phyloP scores from a whole-genome alignment of 441 rosid genomes.

The Biscutella auriculata region DNA sequence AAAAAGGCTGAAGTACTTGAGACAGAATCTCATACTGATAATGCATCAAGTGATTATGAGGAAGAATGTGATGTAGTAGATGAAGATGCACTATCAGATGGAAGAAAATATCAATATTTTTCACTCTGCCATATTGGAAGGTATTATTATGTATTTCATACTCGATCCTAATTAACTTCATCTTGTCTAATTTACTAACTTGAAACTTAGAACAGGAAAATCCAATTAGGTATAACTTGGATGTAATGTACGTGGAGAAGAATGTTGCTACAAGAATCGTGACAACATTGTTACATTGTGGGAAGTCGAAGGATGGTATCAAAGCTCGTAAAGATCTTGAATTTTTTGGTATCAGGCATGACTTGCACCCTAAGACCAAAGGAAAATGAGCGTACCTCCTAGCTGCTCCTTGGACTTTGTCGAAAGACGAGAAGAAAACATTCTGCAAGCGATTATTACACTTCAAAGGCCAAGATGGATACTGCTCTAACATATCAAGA shows the following conservation, averaged over 20 bases:
- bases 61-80: too few relatives aligned
- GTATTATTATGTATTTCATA: not conserved
- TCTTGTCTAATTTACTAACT: not conserved
- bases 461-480: not conserved
- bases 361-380: not conserved
- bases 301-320: too few relatives aligned
- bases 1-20: not conserved
- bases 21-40: too few relatives aligned
- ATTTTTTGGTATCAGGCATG: not conserved
- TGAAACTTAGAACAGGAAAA: too few relatives aligned
- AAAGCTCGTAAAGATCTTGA: too few relatives aligned
- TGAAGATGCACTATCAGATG: not conserved
- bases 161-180: not conserved
- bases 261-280: too few relatives aligned
- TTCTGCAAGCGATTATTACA: not conserved
- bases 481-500: not conserved
- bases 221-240: too few relatives aligned
- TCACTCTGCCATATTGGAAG: not conserved
- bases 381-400: not conserved
- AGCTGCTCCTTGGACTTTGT: not conserved
- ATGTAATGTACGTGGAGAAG: too few relatives aligned
- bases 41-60: too few relatives aligned
- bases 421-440: not conserved
- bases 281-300: too few relatives aligned
- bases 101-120: not conserved